Conservation (phyloP, 768 basidiomycete genomes). For the Boletus barrowsii region DNA sequence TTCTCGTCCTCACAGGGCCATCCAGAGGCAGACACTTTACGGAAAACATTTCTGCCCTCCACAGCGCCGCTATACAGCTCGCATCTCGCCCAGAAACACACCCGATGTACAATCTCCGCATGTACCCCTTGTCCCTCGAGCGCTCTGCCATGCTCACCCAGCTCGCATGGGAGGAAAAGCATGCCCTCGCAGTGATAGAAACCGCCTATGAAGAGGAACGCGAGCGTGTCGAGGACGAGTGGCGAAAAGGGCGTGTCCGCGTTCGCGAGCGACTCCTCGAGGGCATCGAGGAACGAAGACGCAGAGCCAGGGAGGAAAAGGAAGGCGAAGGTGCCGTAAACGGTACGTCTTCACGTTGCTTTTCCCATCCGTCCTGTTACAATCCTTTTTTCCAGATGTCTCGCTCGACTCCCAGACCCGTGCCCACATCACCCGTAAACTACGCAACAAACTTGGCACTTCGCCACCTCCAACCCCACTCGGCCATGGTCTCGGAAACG, state of each 20-base stretch:
- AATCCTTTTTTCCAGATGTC: slow-evolving; percentile 49
- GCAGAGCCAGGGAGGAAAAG: slow-evolving; percentile 81
- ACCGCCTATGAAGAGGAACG: slow-evolving; percentile 76
- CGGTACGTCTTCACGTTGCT: slow-evolving; percentile 38
- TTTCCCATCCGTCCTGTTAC: slow-evolving; percentile 3
- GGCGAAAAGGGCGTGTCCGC: slow-evolving; percentile 68
- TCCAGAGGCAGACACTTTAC: slow-evolving; percentile 56
- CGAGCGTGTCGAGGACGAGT: slow-evolving; percentile 79
- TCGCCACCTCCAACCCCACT: slow-evolving; percentile 78
- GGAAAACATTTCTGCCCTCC: slow-evolving; percentile 61
- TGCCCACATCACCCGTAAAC: slow-evolving; percentile 78
- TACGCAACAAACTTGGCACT: slow-evolving; percentile 75
- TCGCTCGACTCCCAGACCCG: slow-evolving; percentile 73
- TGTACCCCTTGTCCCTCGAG: slow-evolving; percentile 72
- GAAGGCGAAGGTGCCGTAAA: slow-evolving; percentile 81
- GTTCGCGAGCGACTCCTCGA: slow-evolving; percentile 77
- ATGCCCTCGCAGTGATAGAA: slow-evolving; percentile 63
- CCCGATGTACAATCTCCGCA: slow-evolving; percentile 63
- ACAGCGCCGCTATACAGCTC: slow-evolving; percentile 57
- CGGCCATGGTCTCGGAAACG: slow-evolving; percentile 39
- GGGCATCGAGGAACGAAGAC: slow-evolving; percentile 78
- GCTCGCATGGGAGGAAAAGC: slow-evolving; percentile 63
- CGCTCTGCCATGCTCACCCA: slow-evolving; percentile 72
- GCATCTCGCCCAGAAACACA: slow-evolving; percentile 65
- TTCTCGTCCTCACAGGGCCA: slow-evolving; percentile 11